Evolutionary conservation across 2,329 filamentous ascomycete genomes (phyloP), one percentile per base, ranked within the genome.

Genomic region (Ophiocordyceps polyrhachis-furcata): DNA sequence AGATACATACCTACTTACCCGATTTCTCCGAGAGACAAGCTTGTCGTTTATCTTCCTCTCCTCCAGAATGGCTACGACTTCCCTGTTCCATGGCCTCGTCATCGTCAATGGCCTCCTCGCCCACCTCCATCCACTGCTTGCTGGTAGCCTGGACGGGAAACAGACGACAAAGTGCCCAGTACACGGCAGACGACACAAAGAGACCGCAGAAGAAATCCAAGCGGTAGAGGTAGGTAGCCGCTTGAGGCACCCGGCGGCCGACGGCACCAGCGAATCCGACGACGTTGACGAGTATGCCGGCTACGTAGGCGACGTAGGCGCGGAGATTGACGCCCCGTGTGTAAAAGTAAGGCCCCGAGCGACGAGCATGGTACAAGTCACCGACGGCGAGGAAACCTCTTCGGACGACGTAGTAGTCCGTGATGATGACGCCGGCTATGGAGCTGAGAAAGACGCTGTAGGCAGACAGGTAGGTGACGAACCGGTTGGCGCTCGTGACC

Each of bases 361-460:
- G 70, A 45, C 76, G 75, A 11, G 74, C 81, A 44, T 81, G 80
- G 66, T 93, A 95, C 0, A 95, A 72, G 45, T 85, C 78, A 54
- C 76, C 79, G 51, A 89, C 68, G 51, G 87, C 76, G 2, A 91
- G 68, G 58, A 87, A 93, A 5, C 88, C 88, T 47, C 73, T 79
- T 47, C 88, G 81, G 5, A 94, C 83, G 46, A 82, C 49, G 62
- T 93, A 95, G 67, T 95, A 95, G 61, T 95, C 88, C 52, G 71
- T 74, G 48, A 87, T 69, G 65, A 94, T 91, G 50, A 93, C 85
- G n/a, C 88, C 88, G 0, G 85, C 87, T 49, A 95, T 93, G 40
- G 83, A 86, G 47, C 83, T 88, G n/a, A 95, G 72, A 64, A 95
- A 95, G 46, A 95, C 86, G 3, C 83, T 87, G 66, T 94, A 94